Evolutionary conservation across 2,329 filamentous ascomycete species (phyloP).

Genomic region (Cladobotryum protrusum): DNA sequence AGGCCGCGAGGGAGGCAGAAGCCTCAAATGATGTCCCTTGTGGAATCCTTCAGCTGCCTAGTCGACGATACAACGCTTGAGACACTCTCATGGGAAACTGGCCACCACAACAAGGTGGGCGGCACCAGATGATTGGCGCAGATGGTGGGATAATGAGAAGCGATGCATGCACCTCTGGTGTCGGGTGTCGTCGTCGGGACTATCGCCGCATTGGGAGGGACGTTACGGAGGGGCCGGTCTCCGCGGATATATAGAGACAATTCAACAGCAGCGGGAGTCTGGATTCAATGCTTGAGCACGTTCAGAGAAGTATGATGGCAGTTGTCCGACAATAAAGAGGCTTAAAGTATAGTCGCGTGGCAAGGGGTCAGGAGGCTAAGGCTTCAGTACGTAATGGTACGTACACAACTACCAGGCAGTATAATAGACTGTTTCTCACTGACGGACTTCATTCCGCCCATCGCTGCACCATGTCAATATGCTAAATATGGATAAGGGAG

Average conservation of each 20-base stretch:
- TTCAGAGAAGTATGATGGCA: neutral
- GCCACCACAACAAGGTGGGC: conserved; percentile 21
- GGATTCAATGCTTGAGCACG: neutral
- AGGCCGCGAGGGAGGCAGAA: conserved; percentile 32
- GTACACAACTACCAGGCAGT: neutral
- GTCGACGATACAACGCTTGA: conserved; percentile 17
- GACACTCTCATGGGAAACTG: conserved; percentile 24
- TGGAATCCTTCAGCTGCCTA: conserved; percentile 20
- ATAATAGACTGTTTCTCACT: too few species aligned
- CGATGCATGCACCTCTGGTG: conserved; percentile 28
- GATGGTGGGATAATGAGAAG: conserved; percentile 18
- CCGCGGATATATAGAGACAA: neutral
- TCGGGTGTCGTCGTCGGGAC: conserved; percentile 23
- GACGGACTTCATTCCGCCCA: too few species aligned
- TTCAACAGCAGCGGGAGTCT: neutral
- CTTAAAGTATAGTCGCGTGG: neutral
- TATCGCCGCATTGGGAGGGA: conserved; percentile 29
- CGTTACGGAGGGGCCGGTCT: conserved; percentile 18
- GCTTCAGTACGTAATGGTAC: neutral
- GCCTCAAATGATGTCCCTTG: conserved; percentile 25
- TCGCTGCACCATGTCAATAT: too few species aligned
- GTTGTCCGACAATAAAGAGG: neutral
- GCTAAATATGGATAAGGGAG: neutral
- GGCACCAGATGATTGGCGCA: conserved; percentile 12
- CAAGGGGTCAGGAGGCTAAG: neutral